A percentile compares a stretch with the other conserved stretches of the same genome.
These are phyloP conservation scores for Ophiostoma pallidulum DNA, from an alignment of 2,329 filamentous ascomycete species.

Conservation along the genomic window DNA sequence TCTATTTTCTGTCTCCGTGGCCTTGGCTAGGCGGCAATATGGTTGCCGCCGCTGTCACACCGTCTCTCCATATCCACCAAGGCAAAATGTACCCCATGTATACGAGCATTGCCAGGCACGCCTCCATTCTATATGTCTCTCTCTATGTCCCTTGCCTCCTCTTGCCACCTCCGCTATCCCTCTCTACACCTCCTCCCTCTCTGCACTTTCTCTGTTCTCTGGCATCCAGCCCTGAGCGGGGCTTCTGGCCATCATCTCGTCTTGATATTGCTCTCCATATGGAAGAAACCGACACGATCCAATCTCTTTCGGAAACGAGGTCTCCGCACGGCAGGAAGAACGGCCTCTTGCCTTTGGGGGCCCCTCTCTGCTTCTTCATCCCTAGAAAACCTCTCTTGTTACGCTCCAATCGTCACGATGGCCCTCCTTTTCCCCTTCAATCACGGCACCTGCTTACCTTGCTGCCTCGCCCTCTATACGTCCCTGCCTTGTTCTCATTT, in stretches of 20 bases:
- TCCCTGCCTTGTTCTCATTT: neutral
- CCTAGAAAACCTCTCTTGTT: too few relatives aligned
- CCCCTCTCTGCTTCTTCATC: neutral
- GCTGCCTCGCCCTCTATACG: conserved; percentile 5
- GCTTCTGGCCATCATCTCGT: neutral
- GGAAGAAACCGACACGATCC: neutral
- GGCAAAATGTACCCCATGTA: conserved; percentile 1
- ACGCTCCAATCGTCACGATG: neutral
- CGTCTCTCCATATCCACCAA: neutral
- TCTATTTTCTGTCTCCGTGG: neutral
- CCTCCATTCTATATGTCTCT: neutral
- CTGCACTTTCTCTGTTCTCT: too few relatives aligned
- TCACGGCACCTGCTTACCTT: conserved; percentile 1
- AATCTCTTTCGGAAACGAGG: neutral
- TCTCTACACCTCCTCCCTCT: too few relatives aligned
- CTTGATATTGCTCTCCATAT: neutral
- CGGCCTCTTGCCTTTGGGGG: too few relatives aligned
- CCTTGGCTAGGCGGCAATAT: conserved; percentile 2
- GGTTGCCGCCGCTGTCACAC: too few relatives aligned
- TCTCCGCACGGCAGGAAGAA: too few relatives aligned
- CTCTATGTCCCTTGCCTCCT: neutral
- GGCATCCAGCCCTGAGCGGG: neutral
- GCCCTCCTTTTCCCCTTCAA: neutral
- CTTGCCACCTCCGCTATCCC: conserved; percentile 1
- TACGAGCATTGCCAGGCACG: conserved; percentile 2